phyloP scores from a whole-genome alignment of 805 yeast genomes.

The Metschnikowia henanensis region DNA sequence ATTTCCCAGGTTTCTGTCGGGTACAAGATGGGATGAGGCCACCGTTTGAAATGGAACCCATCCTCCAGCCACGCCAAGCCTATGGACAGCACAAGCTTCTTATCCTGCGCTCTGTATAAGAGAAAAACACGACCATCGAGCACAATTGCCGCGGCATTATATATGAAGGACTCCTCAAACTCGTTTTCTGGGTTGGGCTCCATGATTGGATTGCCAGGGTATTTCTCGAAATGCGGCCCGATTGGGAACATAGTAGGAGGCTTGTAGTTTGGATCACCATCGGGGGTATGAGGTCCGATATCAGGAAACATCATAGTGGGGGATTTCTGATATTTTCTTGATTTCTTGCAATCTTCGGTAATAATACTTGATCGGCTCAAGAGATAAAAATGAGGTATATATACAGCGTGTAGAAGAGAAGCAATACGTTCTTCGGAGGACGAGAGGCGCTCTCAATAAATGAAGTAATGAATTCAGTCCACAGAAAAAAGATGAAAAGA shows the following conservation, averaged over 20 bases:
- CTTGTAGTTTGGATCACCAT: constrained; percentile 32
- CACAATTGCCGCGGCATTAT: constrained; percentile 45
- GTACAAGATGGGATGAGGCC: constrained; percentile 30
- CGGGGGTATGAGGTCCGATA: constrained; percentile 25
- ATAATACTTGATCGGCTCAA: too few relatives aligned
- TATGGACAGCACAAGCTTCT: constrained; percentile 30
- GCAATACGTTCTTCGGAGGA: too few relatives aligned
- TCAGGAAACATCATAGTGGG: constrained; percentile 22
- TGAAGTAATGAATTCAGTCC: too few relatives aligned
- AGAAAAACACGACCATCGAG: constrained; percentile 36
- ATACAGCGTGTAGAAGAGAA: too few relatives aligned
- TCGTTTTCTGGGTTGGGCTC: constrained; percentile 37
- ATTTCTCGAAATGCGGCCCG: constrained; percentile 38
- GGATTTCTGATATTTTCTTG: neutral
- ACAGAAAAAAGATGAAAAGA: too few relatives aligned
- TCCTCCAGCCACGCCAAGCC: constrained; percentile 44
- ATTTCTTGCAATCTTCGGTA: too few relatives aligned
- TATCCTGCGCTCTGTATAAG: constrained; percentile 41
- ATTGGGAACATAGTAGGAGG: constrained; percentile 40
- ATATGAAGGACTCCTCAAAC: constrained; percentile 39
- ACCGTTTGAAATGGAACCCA: constrained; percentile 34
- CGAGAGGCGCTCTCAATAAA: too few relatives aligned
- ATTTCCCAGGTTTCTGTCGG: constrained; percentile 41
- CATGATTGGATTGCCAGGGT: constrained; percentile 38
- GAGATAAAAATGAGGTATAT: too few relatives aligned